Base-by-base conservation (phyloP, 2,329 filamentous ascomycete genomes). In the Neofusicoccum parvum region DNA sequence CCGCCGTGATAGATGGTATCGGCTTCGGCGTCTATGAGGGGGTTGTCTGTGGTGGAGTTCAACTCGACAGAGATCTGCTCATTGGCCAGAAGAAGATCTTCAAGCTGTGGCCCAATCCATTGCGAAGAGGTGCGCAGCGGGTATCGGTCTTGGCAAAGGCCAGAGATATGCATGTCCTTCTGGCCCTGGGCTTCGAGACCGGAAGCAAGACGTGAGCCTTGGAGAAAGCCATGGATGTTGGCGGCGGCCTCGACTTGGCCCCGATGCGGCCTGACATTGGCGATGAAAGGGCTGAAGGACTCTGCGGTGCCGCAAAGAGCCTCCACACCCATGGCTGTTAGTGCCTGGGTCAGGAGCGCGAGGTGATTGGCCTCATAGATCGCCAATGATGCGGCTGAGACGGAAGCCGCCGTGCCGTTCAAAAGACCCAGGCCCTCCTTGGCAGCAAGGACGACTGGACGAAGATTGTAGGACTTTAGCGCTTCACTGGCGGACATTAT, bases 41-140 rank as follows among this genome's bases (percentile, higher is more conserved):
- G 88, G 71, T 91, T 91, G 70, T 91, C 89, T 0, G 87, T 88
- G 0, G 86, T 87, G 0, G 88, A 88, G 74, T 91, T 91, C 15
- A 89, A 80, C 71, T 91, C 89, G 0, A 82, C 77, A 0, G 78
- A 73, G 0, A 92, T 71, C 71, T 91, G 89, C 2, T 78, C 72
- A 48, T 83, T 78, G 0, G 88, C 86, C 0, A 89, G 80, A 0
- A 79, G 64, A 0, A 91, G 77, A 68, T 91, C 88, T 72, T 91
- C 89, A 0, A 91, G 76, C 17, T 86, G 80, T 0, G 89, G 89
- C 0, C 88, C 88, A 36, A 91, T 80, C 88, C 89, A 91, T 75
- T 92, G 89, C 0, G 87, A 81, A 0, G 87, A 83, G 0, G 86
- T 90, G 9, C 89, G 82, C 1, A 88, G 79, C 0, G 88, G 81